Base-by-base conservation (phyloP, 352 stramenopile genomes). In the Proteromonas lacertae region DNA sequence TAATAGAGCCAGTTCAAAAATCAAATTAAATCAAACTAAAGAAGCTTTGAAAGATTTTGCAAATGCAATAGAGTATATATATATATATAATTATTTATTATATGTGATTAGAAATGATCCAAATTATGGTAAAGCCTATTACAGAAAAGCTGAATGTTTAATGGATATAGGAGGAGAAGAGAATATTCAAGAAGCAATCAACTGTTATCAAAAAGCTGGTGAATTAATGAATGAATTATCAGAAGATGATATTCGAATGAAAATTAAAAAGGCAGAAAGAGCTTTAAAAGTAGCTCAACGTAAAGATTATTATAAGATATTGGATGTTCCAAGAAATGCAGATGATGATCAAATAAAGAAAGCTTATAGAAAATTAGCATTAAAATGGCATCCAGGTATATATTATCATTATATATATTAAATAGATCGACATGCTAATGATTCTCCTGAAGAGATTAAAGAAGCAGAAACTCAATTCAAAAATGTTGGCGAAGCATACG, bases 331-430 rank as follows among this genome's bases (percentile, higher is more conserved):
- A 0, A 43, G 55, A 20, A 65, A 69, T 32, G 74, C 78, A 8
- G 66, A 61, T 4, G 65, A 84, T 22, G 57, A 55, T 2, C 75
- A 95, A 48, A 93, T 97, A 40, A 96, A 95, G 59, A 93, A 91
- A 51, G 74, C 83, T 3, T 97, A 92, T 56, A 65, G 76, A 45
- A 81, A 78, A 54, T 44, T 59, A 40, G 71, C 77, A 21, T 57
- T 93, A 9, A 69, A 86, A 48, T 36, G n/a, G 5, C 10, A 17
- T 43, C 13, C 8, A 5, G 3, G 4, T 13, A 5, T 21, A 16
- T 21, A 12, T 37, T 17, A 21, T 20, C n/a, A 13, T 21, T 17
- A 37, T 37, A 12, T 13, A 20, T 92, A 65, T 45, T 82, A 96
- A 60, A 82, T 82, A 16, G 84, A 96, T 62, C 79, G 66, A 33